Conservation (phyloP, 2,329 filamentous ascomycete genomes). For the Alternaria alternata region DNA sequence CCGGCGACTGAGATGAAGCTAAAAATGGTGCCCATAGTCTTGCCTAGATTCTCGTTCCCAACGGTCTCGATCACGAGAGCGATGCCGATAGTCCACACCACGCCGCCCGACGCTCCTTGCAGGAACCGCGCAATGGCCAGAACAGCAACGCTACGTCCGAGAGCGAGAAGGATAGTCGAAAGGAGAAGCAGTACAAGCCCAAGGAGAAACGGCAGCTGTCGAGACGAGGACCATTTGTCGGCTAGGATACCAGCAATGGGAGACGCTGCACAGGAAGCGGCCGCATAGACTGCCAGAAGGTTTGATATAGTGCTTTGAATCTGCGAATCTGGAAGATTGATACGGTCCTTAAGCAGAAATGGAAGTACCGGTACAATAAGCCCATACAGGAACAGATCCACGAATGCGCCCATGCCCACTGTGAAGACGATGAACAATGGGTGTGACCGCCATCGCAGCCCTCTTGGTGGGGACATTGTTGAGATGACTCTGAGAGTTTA, state of each 20-base stretch:
- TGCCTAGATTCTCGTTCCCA: constrained; percentile 64
- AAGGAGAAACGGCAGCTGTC: constrained; percentile 65
- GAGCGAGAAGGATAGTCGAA: constrained; percentile 64
- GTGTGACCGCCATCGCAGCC: constrained; percentile 64
- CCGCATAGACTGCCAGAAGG: constrained; percentile 64
- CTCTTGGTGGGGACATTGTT: constrained; percentile 24
- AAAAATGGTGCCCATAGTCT: constrained; percentile 68
- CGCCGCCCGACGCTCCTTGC: constrained; percentile 65
- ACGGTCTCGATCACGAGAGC: constrained; percentile 68
- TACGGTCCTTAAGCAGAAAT: constrained; percentile 63
- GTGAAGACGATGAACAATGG: constrained; percentile 67
- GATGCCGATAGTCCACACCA: constrained; percentile 68
- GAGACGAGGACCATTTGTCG: constrained; percentile 59
- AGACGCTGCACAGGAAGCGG: constrained; percentile 60
- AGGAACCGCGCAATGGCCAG: constrained; percentile 63
- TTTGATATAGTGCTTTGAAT: constrained; percentile 63
- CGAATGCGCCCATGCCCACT: constrained; percentile 64
- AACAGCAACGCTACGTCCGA: constrained; percentile 58
- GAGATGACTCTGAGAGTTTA: neutral
- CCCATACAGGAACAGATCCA: constrained; percentile 67
- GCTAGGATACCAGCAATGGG: constrained; percentile 64
- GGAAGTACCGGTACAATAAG: constrained; percentile 67
- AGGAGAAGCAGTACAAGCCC: constrained; percentile 62
- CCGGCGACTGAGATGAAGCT: constrained; percentile 67
- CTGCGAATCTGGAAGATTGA: constrained; percentile 57